Evolutionary conservation across 73 alveolate genomes (phyloP), one percentile per base, ranked within the genome.

Genomic region (Stentor coeruleus): DNA sequence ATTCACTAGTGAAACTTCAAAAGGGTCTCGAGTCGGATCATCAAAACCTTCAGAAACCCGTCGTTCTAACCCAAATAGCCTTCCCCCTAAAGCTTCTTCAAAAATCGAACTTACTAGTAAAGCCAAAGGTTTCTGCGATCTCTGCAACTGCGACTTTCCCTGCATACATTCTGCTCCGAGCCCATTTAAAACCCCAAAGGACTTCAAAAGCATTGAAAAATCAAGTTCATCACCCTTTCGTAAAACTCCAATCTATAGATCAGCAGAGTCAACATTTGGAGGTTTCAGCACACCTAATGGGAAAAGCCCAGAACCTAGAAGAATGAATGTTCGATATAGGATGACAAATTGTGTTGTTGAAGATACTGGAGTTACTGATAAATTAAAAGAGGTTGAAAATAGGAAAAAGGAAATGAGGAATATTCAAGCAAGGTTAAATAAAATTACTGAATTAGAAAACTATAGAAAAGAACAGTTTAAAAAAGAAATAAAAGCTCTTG

Each of bases 361-460:
- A 66, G 39, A 33, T 31, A 33, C n/a, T 33, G 79, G 36, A 1
- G 39, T 66, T 33, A 40, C n/a, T 0, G 79, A 20, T 20, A 40
- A 66, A 66, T 28, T 66, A 0, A 66, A 66, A 66, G 79, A 66
- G 2, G n/a, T 28, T 20, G 79, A 66, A 66, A 20, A 20, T 0
- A 66, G 79, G 37, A 0, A 66, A 66, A 66, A 66, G 33, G 79
- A 66, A 66, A 20, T 66, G 37, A 66, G 33, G 15, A 37, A 26
- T 11, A 66, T 66, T 66, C 79, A 40, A 20, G 36, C 79, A 26
- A 66, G 79, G 33, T 2, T 66, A 0, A 31, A 31, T 1, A 20
- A 66, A 31, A 1, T 66, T 11, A 40, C 79, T 66, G 40, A 66
- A 66, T 28, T 66, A 26, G 79, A 66, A 66, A 66, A 40, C 39